Conservation (phyloP, 2,329 filamentous ascomycete species). For the Penicillium sp. region DNA sequence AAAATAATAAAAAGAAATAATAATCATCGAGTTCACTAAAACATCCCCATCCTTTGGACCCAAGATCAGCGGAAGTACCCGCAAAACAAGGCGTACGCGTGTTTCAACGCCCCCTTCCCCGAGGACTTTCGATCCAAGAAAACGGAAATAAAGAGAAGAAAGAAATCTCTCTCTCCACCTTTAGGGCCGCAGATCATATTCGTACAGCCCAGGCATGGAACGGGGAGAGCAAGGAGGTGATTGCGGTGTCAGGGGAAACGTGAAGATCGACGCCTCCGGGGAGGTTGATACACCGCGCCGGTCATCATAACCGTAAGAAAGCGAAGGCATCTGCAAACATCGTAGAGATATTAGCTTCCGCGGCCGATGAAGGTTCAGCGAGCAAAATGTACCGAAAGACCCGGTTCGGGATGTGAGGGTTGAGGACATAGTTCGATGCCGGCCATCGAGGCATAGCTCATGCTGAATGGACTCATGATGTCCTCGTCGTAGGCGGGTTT, state of each 20-base stretch:
- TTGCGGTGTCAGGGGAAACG: constrained; percentile 44
- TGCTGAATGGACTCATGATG: constrained; percentile 59
- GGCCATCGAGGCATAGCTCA: constrained; percentile 61
- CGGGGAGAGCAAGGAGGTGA: constrained; percentile 43
- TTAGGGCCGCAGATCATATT: constrained; percentile 20
- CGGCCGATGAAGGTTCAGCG: constrained; percentile 24
- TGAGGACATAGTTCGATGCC: constrained; percentile 52
- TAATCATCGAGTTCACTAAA: background rate
- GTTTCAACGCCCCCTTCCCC: background rate
- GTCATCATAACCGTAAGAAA: constrained; percentile 39
- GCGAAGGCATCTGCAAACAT: constrained; percentile 23
- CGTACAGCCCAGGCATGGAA: constrained; percentile 28
- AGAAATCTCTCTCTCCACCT: background rate
- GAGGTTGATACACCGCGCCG: constrained; percentile 44
- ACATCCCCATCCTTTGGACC: background rate
- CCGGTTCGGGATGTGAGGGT: constrained; percentile 37
- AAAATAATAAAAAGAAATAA: background rate
- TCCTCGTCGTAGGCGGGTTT: constrained; percentile 53
- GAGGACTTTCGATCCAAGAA: background rate
- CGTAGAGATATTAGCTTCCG: constrained; percentile 22
- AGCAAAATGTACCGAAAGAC: constrained; percentile 46
- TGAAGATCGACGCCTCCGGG: constrained; percentile 38
- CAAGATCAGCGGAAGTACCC: background rate
- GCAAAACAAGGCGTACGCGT: background rate
- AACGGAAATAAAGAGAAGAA: too few relatives aligned